Base-by-base conservation (phyloP, 768 basidiomycete species). In the Cystobasidium tubakii region DNA sequence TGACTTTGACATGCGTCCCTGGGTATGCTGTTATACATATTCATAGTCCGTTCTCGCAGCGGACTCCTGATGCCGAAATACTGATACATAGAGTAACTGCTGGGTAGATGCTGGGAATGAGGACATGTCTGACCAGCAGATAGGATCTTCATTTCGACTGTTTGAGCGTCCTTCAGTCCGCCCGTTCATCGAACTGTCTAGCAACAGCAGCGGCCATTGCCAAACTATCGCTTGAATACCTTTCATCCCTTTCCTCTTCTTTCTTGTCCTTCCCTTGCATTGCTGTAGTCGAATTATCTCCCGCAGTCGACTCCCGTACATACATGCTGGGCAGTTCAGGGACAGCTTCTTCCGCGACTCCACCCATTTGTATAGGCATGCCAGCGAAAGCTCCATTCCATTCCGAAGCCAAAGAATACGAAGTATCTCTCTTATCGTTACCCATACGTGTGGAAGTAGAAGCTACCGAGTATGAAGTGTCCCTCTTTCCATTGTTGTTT, bases 191-290 rank as follows among this genome's bases (percentile, higher is more conserved):
- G 44, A 71, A 71, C 17, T 46, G 13, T 10, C 69, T 23, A 25
- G 69, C 69, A 15, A 71, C 69, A 91, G 89, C 91, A 91, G 77
- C 73, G 85, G 63, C 86, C 91, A 89, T 90, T 79, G 81, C 87
- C 83, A 39, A 29, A 60, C 25, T 54, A 13, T 50, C 21, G 34
- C n/a, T 10, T 44, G n/a, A 46, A 1, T 25, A 57, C 25, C 53
- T 1, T 0, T 43, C 62, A 55, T 62, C 67, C 42, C 19, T 62
- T 62, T 75, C 9, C 62, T 33, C 25, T 34, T 39, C 25, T 21
- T 4, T 6, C 29, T 63, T n/a, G 13, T 39, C 21, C 63, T 65
- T 27, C 7, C 9, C 27, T 39, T 65, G 33, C 4, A 23, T 19
- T 60, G 57, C 25, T 34, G 9, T 60, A 6, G 17, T 17, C 10